These are phyloP conservation scores for Colletotrichum salicis DNA, from an alignment of 2,329 filamentous ascomycete genomes.

Conservation along the genomic window DNA sequence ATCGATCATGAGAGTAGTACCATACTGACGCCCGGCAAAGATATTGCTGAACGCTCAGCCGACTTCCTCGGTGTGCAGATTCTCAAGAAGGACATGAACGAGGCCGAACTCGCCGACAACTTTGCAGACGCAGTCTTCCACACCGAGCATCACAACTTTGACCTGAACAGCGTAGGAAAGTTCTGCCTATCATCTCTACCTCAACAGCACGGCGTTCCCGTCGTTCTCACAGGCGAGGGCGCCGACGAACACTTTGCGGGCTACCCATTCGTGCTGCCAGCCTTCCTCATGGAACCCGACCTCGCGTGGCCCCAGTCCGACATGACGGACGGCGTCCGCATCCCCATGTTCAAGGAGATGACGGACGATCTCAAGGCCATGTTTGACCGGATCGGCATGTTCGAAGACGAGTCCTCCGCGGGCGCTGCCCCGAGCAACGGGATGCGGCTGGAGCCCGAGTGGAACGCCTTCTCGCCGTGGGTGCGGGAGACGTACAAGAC, in stretches of 20 bases:
- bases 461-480: constrained; percentile 33
- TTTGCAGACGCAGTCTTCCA: constrained; percentile 46
- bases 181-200: constrained; percentile 59
- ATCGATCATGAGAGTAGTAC: no score
- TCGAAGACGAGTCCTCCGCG: constrained; percentile 25
- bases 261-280: constrained; percentile 57
- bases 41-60: constrained; percentile 46
- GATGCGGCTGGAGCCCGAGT: constrained; percentile 22
- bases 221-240: constrained; percentile 64
- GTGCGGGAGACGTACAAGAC: constrained; percentile 38
- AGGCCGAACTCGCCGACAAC: constrained; percentile 42
- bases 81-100: constrained; percentile 41
- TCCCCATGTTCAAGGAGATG: constrained; percentile 29
- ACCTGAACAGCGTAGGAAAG: constrained; percentile 64
- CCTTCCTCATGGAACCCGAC: constrained; percentile 62
- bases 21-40: constrained; percentile 14
- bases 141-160: constrained; percentile 48
- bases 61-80: constrained; percentile 46
- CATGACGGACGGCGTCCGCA: constrained; percentile 15
- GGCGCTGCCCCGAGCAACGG: background rate
- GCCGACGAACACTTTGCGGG: constrained; percentile 66
- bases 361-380: constrained; percentile 23
- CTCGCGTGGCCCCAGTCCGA: constrained; percentile 43
- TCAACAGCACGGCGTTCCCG: constrained; percentile 59
- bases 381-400: constrained; percentile 32